These are phyloP conservation scores for Glomus cerebriforme DNA, from an alignment of 192 early-diverging fungal genomes.

Conservation along the genomic window DNA sequence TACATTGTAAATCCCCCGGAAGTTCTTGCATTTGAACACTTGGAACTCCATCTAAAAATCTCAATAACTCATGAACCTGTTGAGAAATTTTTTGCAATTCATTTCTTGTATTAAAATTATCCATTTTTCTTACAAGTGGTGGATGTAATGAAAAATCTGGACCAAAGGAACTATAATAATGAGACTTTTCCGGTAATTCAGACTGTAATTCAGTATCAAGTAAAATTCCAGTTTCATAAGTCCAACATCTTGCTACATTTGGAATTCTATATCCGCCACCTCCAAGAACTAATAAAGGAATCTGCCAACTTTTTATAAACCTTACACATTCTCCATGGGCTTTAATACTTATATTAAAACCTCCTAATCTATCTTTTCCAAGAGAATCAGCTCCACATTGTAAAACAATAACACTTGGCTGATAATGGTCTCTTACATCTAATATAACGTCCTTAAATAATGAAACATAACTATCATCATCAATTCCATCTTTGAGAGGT, in stretches of 20 bases:
- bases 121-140: constrained; percentile 74
- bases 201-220: constrained; percentile 74
- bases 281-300: constrained; percentile 80
- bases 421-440: constrained; percentile 70
- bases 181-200: constrained; percentile 71
- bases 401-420: constrained; percentile 82
- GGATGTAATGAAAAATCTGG: constrained; percentile 93
- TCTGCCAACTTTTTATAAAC: constrained; percentile 77
- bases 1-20: constrained; percentile 64
- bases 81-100: constrained; percentile 75
- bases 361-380: constrained; percentile 56
- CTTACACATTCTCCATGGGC: constrained; percentile 80
- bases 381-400: constrained; percentile 83
- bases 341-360: constrained; percentile 57
- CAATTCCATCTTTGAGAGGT: constrained; percentile 82
- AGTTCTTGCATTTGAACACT: constrained; percentile 95
- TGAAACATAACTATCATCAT: constrained; percentile 80
- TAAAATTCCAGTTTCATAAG: constrained; percentile 87
- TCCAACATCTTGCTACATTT: constrained; percentile 95
- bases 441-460: constrained; percentile 76
- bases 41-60: constrained; percentile 85
- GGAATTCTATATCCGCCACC: constrained; percentile 91
- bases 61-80: constrained; percentile 83
- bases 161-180: constrained; percentile 81
- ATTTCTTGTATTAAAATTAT: constrained; percentile 85